Evolutionary conservation across 768 basidiomycete species (phyloP).

Genomic region (Cystofilobasidium ferigula): DNA sequence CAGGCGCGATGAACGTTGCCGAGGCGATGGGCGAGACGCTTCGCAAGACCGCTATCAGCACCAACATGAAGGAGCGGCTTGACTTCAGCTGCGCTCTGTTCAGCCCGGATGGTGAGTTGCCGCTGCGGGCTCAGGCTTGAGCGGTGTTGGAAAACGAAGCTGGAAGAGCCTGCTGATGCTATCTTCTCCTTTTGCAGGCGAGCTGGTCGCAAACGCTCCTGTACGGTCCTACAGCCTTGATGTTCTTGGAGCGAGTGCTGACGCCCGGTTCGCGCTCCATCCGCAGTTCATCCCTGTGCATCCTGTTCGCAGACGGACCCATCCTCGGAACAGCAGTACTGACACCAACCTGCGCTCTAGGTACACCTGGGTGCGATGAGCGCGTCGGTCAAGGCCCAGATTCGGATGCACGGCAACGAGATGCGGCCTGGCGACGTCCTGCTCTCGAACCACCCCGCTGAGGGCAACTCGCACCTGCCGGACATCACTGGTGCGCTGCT

Average conservation of each 20-base stretch:
- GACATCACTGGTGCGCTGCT: slow-evolving; percentile 8
- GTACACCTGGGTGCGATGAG: too few relatives aligned
- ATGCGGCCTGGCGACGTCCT: slow-evolving; percentile 30
- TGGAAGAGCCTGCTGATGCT: too few relatives aligned
- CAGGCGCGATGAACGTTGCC: slow-evolving; percentile 17
- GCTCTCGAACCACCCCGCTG: slow-evolving; percentile 28
- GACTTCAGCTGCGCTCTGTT: slow-evolving; percentile 31
- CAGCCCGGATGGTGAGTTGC: slow-evolving; percentile 29
- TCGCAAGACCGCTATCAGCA: slow-evolving; percentile 14
- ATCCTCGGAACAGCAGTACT: too few relatives aligned
- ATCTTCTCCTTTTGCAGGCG: too few relatives aligned
- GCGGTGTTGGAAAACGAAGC: too few relatives aligned
- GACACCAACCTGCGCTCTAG: too few relatives aligned
- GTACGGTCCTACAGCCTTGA: too few relatives aligned
- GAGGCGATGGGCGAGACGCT: slow-evolving; percentile 24
- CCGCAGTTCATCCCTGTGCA: slow-evolving; percentile 26
- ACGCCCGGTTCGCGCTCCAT: neutral
- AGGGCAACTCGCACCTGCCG: slow-evolving; percentile 26
- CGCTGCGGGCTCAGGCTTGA: too few relatives aligned
- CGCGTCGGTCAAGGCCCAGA: slow-evolving; percentile 30
- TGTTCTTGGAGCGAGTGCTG: neutral
- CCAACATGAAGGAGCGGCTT: slow-evolving; percentile 23
- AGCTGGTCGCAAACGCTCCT: too few relatives aligned
- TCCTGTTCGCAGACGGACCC: slow-evolving; percentile 30
- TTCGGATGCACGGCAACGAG: slow-evolving; percentile 17